Base-by-base conservation (phyloP, 2,329 filamentous ascomycete genomes). In the Fusarium dimerum region DNA sequence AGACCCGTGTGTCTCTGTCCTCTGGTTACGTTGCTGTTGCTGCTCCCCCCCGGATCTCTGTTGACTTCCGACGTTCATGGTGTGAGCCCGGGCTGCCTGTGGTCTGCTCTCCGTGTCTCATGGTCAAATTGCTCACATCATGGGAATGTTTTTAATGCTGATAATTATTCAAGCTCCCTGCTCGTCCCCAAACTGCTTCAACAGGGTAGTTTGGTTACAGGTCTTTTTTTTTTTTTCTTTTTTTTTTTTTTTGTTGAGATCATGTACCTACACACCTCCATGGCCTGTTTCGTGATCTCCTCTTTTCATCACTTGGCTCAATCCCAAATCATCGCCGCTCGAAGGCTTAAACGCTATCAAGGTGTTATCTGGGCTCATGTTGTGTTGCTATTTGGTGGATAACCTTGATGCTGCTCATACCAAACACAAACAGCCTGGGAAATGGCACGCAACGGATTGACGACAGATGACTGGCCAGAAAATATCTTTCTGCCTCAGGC, bases 41-140 rank as follows among this genome's bases (percentile, higher is more conserved):
- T 52, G 59, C 52, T 56, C 46, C 45, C 46, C 45, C 40, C 17
- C 30, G 50, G 47, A 50, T 47, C 30, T 39, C 47, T 30, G 45
- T 50, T 43, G 51, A 41, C 51, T 59, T 59, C 53, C 52, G 54
- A 36, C 45, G 49, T 55, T 38, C 43, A 50, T 65, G 62, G 62
- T 65, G 61, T 62, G 62, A 65, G 62, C 50, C 51, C 54, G 54
- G 52, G 40, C 50, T 48, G 45, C 45, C 50, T 45, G 49, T 65
- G 62, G 62, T 52, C 62, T 62, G 62, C 50, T 64, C 55, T 41
- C 53, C 52, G 51, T 51, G 50, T 50, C 49, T 48, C 54, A 60
- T 64, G 44, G 45, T 43, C 55, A 60, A 55, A 51, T 51, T 52
- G 49, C 44, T 41, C 42, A 47, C 48, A 34, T 57, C 44, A 51